Evolutionary conservation across 179 eudicot genomes (phyloP), one percentile per base, ranked within the genome.

Genomic region (Heliamphora pulchella): DNA sequence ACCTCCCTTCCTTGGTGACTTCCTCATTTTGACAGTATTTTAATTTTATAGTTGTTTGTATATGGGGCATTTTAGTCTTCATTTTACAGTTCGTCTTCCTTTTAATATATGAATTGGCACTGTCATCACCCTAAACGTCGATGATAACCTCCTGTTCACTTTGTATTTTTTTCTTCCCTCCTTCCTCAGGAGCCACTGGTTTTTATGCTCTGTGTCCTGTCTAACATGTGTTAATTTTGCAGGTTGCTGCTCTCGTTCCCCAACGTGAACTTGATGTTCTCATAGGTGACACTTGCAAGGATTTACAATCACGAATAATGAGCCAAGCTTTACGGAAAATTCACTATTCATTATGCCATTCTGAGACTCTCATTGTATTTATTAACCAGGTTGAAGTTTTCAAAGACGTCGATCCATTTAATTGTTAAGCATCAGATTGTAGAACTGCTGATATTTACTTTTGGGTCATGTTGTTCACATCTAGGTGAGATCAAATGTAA

Each of bases 231-330:
- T 46, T 54, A 41, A 59, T 69, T 80, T 79, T 88, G 82, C 85
- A 96, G 99, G 99, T 96, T 61, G 99, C 98, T n/a, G 98, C 99
- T 77, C 98, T 96, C 82, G 88, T 94, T 83, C 98, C 99, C 62
- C 97, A 89, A 79, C 67, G 55, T 80, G 97, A 94, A 83, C 54
- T 94, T 78, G 97, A 92, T 81, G 87, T 81, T 66, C 75, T 80
- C 43, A 59, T 89, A 77, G 88, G 87, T 71, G 78, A 79, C 62
- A 74, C 81, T 43, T 63, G 64, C 66, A 68, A 58, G 57, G 86
- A 83, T 75, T 70, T 71, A 18, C 90, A 90, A 80, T 88, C 97
- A 22, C 79, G 73, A 62, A 82, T 94, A 68, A 92, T 96, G 99
- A 90, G 89, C 54, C 88, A 90, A 87, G 99, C 97, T 79, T 90